Evolutionary conservation across 169 alveolate species (phyloP), one percentile per base, ranked within the genome.

Genomic region (Hepatocystis sp.): DNA sequence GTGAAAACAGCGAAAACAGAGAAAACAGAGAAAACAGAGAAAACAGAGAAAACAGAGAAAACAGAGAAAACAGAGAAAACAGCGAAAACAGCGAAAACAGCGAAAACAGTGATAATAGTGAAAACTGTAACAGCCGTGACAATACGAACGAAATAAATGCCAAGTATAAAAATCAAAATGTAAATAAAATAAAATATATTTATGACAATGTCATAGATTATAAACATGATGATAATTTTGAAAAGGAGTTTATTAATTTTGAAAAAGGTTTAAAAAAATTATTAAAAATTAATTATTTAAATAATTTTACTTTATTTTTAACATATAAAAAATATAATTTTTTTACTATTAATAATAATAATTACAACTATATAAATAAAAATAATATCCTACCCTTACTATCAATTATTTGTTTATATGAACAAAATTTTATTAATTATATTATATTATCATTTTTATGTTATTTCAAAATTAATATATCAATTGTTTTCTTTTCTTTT

Each of bases 301-400:
- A 76, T 63, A 42, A 76, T 15, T 58, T 58, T 23, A 39, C 56
- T 44, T 46, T 76, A 4, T 27, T 53, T 42, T 39, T 1, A 25
- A 52, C 58, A 5, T 76, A 58, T 36, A 11, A 27, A 44, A 46
- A 23, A 17, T 76, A 25, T 27, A 76, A 76, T 63, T 76, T 76
- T 49, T 27, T 13, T 49, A 76, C 88, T 42, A 23, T 76, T 17
- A 76, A 76, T 25, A 76, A 56, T 49, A 76, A 76, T 76, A 76
- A 46, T 58, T 76, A 42, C 46, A 28, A 44, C 17, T 76, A 76
- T 2, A 36, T 76, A 34, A 58, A 58, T 63, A 76, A 58, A 10
- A 49, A 76, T 64, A 76, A 47, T 13, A 42, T 76, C 13, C 40
- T 58, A 44, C 40, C 78, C 4, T 27, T 76, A 63, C 44, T 58